These are phyloP conservation scores for Colletotrichum karsti DNA, from an alignment of 2,329 filamentous ascomycete species.

Conservation along the genomic window DNA sequence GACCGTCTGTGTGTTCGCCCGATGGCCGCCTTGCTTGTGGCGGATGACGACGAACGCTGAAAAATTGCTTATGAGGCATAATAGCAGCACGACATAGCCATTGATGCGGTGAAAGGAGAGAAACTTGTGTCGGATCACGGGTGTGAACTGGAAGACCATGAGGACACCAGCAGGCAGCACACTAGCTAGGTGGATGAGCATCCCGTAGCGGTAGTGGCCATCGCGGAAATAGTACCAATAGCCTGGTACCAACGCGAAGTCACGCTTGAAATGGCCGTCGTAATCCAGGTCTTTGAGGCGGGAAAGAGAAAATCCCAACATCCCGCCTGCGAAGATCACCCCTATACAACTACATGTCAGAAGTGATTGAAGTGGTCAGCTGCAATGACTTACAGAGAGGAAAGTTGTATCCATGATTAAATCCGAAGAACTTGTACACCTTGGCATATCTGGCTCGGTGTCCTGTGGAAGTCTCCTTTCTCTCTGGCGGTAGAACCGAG, in stretches of 20 bases:
- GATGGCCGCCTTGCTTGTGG: constrained; percentile 58
- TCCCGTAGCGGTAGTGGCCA: constrained; percentile 42
- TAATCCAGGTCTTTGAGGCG: constrained; percentile 56
- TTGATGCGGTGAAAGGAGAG: constrained; percentile 66
- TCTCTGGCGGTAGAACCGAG: too few species aligned
- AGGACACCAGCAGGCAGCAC: constrained; percentile 55
- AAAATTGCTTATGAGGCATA: constrained; percentile 53
- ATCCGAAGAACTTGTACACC: neutral
- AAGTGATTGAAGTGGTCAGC: too few species aligned
- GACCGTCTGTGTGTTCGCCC: constrained; percentile 47
- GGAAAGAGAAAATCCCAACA: constrained; percentile 56
- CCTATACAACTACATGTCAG: constrained; percentile 48
- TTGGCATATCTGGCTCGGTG: too few species aligned
- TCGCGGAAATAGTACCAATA: constrained; percentile 47
- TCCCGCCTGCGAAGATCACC: constrained; percentile 52
- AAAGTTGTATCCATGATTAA: constrained; percentile 30
- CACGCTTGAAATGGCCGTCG: constrained; percentile 30
- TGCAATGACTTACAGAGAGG: neutral
- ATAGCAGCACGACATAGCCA: constrained; percentile 61
- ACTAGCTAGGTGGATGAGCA: constrained; percentile 52
- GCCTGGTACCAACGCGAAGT: constrained; percentile 32
- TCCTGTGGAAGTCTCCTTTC: too few species aligned
- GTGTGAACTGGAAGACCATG: constrained; percentile 56
- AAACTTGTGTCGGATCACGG: constrained; percentile 52
- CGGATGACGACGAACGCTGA: constrained; percentile 62